A percentile compares a stretch with the other conserved stretches of the same genome.
These are phyloP conservation scores for Clarireedia paspali DNA, from an alignment of 2,329 filamentous ascomycete genomes.

Conservation along the genomic window DNA sequence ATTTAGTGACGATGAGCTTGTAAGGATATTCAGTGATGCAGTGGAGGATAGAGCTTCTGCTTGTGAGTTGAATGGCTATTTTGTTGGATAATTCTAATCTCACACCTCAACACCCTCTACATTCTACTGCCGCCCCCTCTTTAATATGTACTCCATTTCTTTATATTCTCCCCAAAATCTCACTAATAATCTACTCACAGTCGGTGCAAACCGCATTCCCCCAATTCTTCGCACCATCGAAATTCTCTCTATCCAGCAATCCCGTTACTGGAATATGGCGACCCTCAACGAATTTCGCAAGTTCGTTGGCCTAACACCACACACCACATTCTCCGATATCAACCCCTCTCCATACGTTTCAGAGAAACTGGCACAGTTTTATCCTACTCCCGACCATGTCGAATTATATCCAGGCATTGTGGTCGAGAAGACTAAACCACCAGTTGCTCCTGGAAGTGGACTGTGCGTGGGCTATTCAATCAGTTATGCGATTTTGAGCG, in stretches of 20 bases:
- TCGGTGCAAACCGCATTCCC: slow-evolving; percentile 42
- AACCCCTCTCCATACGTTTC: slow-evolving; percentile 35
- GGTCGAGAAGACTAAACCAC: slow-evolving; percentile 48
- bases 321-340: slow-evolving; percentile 44
- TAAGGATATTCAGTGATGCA: slow-evolving; percentile 54
- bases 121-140: too few relatives aligned
- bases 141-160: too few relatives aligned
- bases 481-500: slow-evolving; percentile 48
- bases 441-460: slow-evolving; percentile 43
- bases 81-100: too few relatives aligned
- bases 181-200: slow-evolving; percentile 23
- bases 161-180: too few relatives aligned
- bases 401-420: slow-evolving; percentile 64
- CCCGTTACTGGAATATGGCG: slow-evolving; percentile 36
- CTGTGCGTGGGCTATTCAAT: slow-evolving; percentile 46
- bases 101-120: too few relatives aligned
- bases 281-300: slow-evolving; percentile 35
- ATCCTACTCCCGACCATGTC: slow-evolving; percentile 49
- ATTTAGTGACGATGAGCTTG: slow-evolving; percentile 71
- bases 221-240: slow-evolving; percentile 39
- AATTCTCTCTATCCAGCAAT: slow-evolving; percentile 40
- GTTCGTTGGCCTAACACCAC: slow-evolving; percentile 43
- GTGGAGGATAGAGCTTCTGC: slow-evolving; percentile 32
- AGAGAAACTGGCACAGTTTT: slow-evolving; percentile 56
- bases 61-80: too few relatives aligned